Evolutionary conservation across 2,329 filamentous ascomycete species (phyloP), one percentile per base, ranked within the genome.

Genomic region (Fusarium acutatum): DNA sequence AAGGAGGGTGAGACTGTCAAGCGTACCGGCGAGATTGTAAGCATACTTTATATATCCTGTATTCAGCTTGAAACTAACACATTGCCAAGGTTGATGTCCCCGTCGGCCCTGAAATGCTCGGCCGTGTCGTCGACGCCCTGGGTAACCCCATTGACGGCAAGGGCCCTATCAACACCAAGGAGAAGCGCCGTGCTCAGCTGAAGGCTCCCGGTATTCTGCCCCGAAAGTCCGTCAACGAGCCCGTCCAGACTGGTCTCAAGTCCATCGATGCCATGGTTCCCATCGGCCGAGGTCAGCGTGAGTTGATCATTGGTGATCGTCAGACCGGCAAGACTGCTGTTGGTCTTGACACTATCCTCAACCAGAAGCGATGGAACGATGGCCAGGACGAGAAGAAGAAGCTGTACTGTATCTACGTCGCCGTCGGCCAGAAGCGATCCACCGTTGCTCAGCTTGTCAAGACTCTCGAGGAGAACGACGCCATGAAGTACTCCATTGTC

Each of bases 271-370:
- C 96, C 88, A 98, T 99, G 96, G 96, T 99, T 81, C 96, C 96
- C 82, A 98, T 99, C 81, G 96, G 96, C 85, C 96, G 96, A 96
- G 96, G 96, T 83, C 96, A 99, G 91, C 96, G 96, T 96, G 96
- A 99, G 90, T 89, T 99, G 91, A 98, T 99, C 86, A 99, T 99
- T 87, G 96, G 96, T 90, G 96, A 99, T 85, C 96, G 96, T 95
- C 96, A 99, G 89, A 99, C 96, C 81, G 96, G 96, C 87, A 99
- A 99, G 93, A 99, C 96, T 83, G 96, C 96, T 82, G 96, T 99
- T 84, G 96, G 93, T 82, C 94, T 99, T 74, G 96, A 99, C 85
- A 92, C 96, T 85, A 98, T 99, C 80, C 92, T 99, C 74, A 99
- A 99, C 93, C 96, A 99, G 91, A 97, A 96, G 92, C 91, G 96